These are phyloP conservation scores for Pycnococcus provasolii DNA, from an alignment of 139 green algal species.

Conservation along the genomic window DNA sequence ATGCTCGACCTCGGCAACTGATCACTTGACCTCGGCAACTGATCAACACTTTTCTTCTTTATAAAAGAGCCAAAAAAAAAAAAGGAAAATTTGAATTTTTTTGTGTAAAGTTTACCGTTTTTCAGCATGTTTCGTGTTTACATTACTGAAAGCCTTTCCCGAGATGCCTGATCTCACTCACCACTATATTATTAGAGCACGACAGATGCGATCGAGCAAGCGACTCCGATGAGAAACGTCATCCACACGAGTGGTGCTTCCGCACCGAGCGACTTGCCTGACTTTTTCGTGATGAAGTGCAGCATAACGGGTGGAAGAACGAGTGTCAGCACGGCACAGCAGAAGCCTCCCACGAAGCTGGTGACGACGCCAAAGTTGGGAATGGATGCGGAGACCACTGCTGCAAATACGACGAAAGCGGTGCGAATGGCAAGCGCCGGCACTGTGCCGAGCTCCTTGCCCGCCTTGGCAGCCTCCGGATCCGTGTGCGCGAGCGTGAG, in stretches of 20 bases:
- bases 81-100: no score
- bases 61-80: no score
- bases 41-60: no score
- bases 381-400: conserved; percentile 11
- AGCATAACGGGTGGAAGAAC: conserved; percentile 29
- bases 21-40: no score
- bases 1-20: no score
- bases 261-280: background rate
- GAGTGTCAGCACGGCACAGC: conserved; percentile 19
- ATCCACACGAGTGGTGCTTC: background rate
- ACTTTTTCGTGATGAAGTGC: background rate
- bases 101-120: no score
- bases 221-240: conserved; percentile 3
- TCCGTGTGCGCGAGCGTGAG: background rate
- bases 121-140: no score
- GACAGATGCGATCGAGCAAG: conserved; percentile 10
- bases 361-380: conserved; percentile 31
- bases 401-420: conserved; percentile 18
- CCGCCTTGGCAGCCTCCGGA: background rate
- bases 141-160: no score
- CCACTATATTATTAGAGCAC: conserved; percentile 7
- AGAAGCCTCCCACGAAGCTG: conserved; percentile 31
- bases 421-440: conserved; percentile 16
- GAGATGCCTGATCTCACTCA: no score
- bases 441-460: background rate